Conservation (phyloP, 352 stramenopile genomes). For the Phytophthora crassamura region DNA sequence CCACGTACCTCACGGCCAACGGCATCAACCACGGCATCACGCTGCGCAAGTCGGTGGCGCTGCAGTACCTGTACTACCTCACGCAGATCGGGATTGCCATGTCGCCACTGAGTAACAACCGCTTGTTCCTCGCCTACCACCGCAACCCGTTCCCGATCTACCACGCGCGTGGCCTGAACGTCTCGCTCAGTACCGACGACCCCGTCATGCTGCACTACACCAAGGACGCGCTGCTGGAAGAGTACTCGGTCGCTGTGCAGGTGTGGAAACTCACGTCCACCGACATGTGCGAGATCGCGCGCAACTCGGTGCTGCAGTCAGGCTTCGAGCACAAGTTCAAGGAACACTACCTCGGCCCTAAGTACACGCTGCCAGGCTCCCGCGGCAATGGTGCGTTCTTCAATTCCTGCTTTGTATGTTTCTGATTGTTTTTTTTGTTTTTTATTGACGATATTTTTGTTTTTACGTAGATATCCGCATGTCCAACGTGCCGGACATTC, state of each 20-base stretch:
- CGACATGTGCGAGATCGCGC: conserved; percentile 98
- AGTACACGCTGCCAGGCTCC: conserved; percentile 85
- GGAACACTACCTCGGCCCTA: conserved; percentile 95
- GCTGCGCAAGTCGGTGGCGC: conserved; percentile 94
- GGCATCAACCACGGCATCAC: conserved; percentile 99
- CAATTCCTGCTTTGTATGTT: neutral
- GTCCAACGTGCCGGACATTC: conserved; percentile 95
- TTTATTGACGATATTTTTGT: conserved; percentile 16
- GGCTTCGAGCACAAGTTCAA: conserved; percentile 99
- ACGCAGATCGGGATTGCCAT: conserved; percentile 96
- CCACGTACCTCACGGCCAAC: conserved; percentile 90
- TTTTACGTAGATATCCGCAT: conserved; percentile 87
- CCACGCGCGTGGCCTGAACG: conserved; percentile 97
- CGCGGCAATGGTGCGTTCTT: conserved; percentile 74
- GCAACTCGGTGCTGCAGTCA: conserved; percentile 98
- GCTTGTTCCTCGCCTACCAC: conserved; percentile 95
- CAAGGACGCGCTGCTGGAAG: conserved; percentile 98
- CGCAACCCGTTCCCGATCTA: conserved; percentile 96
- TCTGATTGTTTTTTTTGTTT: neutral
- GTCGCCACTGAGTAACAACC: conserved; percentile 96
- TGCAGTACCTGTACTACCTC: conserved; percentile 99
- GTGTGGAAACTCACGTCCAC: conserved; percentile 96
- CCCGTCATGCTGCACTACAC: conserved; percentile 99
- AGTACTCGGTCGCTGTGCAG: conserved; percentile 93
- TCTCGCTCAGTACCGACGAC: conserved; percentile 98